phyloP scores from a whole-genome alignment of 2,329 filamentous ascomycete species.

The Apiospora hydei region DNA sequence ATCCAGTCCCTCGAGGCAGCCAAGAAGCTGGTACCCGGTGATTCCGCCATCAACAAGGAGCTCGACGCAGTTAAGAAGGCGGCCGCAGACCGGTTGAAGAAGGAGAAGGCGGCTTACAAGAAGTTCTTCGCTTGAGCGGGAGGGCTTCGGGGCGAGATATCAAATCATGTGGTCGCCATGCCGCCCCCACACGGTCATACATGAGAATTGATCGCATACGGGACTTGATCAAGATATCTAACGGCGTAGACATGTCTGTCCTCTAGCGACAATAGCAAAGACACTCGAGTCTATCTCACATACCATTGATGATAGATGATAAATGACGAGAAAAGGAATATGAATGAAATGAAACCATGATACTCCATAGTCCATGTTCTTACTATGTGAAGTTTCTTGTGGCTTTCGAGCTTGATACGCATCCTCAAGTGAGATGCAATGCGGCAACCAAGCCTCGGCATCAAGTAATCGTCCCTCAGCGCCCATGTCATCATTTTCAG shows the following conservation, averaged over 20 bases:
- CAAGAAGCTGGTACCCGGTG: slow-evolving; percentile 74
- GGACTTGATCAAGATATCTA: background rate
- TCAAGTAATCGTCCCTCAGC: too few relatives aligned
- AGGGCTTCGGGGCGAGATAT: background rate
- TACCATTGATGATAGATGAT: background rate
- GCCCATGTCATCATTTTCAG: background rate
- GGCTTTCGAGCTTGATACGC: too few relatives aligned
- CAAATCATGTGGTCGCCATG: background rate
- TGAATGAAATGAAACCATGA: background rate
- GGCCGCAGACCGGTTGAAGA: slow-evolving; percentile 75
- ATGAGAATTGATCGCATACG: background rate
- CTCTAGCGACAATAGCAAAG: background rate
- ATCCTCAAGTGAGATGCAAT: too few relatives aligned
- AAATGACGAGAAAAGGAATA: background rate
- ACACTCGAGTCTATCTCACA: background rate
- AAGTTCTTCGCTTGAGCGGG: slow-evolving; percentile 79
- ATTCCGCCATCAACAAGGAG: slow-evolving; percentile 78
- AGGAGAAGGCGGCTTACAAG: slow-evolving; percentile 91
- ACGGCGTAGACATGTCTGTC: background rate
- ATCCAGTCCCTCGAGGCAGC: slow-evolving; percentile 79
- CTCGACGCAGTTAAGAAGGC: slow-evolving; percentile 79
- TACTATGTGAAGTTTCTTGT: background rate
- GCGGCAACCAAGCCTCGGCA: too few relatives aligned
- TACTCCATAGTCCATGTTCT: background rate
- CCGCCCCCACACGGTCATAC: background rate